These are phyloP conservation scores for Amyloporia xantha DNA, from an alignment of 768 basidiomycete species.

Conservation along the genomic window DNA sequence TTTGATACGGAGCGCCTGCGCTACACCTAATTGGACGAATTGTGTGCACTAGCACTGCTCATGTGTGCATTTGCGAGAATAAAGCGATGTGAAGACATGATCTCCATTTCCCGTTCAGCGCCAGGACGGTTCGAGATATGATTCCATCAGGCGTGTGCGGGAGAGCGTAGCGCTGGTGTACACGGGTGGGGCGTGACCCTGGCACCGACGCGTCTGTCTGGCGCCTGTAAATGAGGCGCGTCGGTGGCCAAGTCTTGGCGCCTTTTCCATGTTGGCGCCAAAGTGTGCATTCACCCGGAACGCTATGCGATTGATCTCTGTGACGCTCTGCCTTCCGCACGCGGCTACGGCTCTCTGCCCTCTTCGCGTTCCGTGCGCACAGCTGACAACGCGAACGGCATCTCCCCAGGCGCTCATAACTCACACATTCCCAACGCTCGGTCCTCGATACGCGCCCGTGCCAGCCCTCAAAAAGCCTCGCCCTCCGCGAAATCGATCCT, in stretches of 20 bases:
- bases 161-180: too few species aligned
- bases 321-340: neutral
- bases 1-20: too few species aligned
- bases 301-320: neutral
- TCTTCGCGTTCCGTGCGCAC: neutral
- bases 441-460: conserved; percentile 2
- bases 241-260: neutral
- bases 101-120: too few species aligned
- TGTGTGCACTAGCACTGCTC: too few species aligned
- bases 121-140: too few species aligned
- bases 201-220: neutral
- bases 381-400: neutral
- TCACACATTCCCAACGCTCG: neutral
- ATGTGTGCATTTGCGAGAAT: too few species aligned
- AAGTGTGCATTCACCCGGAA: too few species aligned
- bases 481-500: neutral
- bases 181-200: too few species aligned
- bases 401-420: neutral
- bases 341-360: neutral
- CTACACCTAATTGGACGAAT: too few species aligned
- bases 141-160: too few species aligned
- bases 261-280: neutral
- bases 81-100: too few species aligned
- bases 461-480: conserved; percentile 2
- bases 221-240: neutral